Base-by-base conservation (phyloP, 257 asterid species). In the Verbascum thapsus region DNA sequence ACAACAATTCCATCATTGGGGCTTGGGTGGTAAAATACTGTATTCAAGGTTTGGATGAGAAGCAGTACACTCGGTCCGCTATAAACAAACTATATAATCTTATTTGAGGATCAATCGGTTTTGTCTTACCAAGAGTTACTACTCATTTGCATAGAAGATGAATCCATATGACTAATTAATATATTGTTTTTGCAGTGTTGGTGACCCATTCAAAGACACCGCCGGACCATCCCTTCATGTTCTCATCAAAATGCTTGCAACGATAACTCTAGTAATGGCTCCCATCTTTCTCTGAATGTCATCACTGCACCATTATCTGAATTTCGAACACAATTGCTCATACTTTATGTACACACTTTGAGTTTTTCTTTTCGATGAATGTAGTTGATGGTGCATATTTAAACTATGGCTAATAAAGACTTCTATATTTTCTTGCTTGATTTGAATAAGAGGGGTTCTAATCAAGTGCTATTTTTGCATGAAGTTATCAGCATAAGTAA, bases 211-310 rank as follows among this genome's bases (percentile, higher is more conserved):
- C 75, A 94, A 94, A 66, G 99, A 94, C 80, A 94, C 99, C 8
- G 99, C 99, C 1, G 99, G 99, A 22, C 99, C 99, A 57, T 94
- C 99, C 13, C 67, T 94, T 59, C 99, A 94, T 60, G 99, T 94
- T 20, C 96, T 94, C 23, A 94, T 94, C 64, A 94, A 94, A 71
- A 85, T 94, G 99, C 85, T 94, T 75, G 97, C 99, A 38, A 94
- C 99, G 7, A 94, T 94, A 26, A 92, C 99, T 53, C 97, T 92
- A 20, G 99, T 94, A 42, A 94, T 94, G 99, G 99, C 99, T 61
- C 99, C 99, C 3, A 45, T 94, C 20, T 94, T 90, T 78, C 87
- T 94, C 72, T 94, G 85, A 87, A 40, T 58, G 52, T 54, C 58
- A 48, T 13, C n/a, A 55, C 2, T 34, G 71, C 53, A 23, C 63